These are phyloP conservation scores for Calonectria honghensis DNA, from an alignment of 2,329 filamentous ascomycete species.

Conservation along the genomic window DNA sequence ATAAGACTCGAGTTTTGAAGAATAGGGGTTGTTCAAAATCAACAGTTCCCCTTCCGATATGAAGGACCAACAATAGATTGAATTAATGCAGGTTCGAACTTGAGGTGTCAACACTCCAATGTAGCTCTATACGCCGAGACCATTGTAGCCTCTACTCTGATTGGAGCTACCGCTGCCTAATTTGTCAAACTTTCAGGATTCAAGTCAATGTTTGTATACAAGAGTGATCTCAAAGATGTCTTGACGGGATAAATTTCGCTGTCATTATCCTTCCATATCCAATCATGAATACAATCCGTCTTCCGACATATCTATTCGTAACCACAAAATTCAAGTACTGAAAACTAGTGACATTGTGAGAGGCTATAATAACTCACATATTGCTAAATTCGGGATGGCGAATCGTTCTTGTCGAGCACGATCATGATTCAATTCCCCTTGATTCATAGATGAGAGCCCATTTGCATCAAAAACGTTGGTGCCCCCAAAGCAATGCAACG, in stretches of 20 bases:
- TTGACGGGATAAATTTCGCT: neutral
- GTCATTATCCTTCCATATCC: neutral
- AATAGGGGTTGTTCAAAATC: neutral
- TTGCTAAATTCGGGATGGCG: neutral
- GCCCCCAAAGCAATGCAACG: neutral
- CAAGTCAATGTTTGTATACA: neutral
- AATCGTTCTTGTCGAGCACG: neutral
- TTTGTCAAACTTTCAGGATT: neutral
- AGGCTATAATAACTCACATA: neutral
- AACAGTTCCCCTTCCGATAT: neutral
- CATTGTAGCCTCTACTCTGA: neutral
- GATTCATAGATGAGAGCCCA: neutral
- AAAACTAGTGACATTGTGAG: rapidly evolving
- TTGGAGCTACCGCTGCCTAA: neutral
- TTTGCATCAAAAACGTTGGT: neutral
- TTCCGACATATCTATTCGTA: neutral
- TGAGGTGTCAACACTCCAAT: neutral
- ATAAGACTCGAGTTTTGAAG: neutral
- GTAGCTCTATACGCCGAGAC: neutral
- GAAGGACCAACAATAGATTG: neutral
- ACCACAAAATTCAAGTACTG: neutral
- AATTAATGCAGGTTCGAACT: neutral
- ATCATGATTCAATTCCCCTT: neutral
- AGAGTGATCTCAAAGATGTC: neutral
- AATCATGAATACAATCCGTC: neutral